phyloP scores from a whole-genome alignment of 2,329 filamentous ascomycete species.

The Cyphellophora europaea region DNA sequence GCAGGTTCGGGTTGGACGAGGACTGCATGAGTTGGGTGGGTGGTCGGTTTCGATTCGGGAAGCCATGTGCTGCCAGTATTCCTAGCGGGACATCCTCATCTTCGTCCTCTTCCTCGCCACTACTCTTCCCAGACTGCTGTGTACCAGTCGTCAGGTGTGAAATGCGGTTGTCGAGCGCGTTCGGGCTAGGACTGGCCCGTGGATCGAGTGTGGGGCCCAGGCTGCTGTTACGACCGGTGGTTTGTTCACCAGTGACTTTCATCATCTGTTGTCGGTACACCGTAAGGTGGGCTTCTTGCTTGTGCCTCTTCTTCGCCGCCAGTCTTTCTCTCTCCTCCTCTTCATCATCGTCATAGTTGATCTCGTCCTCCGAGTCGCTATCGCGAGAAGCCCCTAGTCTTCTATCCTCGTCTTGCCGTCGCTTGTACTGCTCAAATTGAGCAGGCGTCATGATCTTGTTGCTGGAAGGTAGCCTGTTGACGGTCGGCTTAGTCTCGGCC shows the following conservation, averaged over 20 bases:
- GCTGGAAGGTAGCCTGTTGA: slow-evolving; percentile 20
- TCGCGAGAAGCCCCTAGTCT: slow-evolving; percentile 39
- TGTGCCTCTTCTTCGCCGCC: slow-evolving; percentile 66
- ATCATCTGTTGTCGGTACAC: slow-evolving; percentile 94
- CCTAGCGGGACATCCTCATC: slow-evolving; percentile 83
- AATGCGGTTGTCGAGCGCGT: slow-evolving; percentile 24
- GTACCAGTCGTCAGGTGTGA: slow-evolving; percentile 25
- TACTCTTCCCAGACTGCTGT: slow-evolving; percentile 29
- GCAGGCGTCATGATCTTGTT: slow-evolving; percentile 85
- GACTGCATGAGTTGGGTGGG: slow-evolving; percentile 57
- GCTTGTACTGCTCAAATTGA: slow-evolving; percentile 72
- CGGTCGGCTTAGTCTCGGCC: slow-evolving; percentile 27
- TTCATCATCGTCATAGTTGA: slow-evolving; percentile 64
- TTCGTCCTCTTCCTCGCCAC: slow-evolving; percentile 50
- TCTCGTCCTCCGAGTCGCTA: slow-evolving; percentile 48
- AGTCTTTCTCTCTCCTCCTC: slow-evolving; percentile 67
- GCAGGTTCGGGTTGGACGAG: slow-evolving; percentile 62
- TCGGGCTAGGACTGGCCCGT: slow-evolving; percentile 8
- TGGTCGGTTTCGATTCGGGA: slow-evolving; percentile 68
- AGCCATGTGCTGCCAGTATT: slow-evolving; percentile 81
- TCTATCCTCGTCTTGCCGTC: slow-evolving; percentile 60
- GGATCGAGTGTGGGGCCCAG: slow-evolving; percentile 50
- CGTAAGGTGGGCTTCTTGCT: slow-evolving; percentile 82
- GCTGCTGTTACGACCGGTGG: slow-evolving; percentile 21
- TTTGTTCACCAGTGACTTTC: slow-evolving; percentile 76